Conservation (phyloP, 768 basidiomycete genomes). For the Lentinula edodes region DNA sequence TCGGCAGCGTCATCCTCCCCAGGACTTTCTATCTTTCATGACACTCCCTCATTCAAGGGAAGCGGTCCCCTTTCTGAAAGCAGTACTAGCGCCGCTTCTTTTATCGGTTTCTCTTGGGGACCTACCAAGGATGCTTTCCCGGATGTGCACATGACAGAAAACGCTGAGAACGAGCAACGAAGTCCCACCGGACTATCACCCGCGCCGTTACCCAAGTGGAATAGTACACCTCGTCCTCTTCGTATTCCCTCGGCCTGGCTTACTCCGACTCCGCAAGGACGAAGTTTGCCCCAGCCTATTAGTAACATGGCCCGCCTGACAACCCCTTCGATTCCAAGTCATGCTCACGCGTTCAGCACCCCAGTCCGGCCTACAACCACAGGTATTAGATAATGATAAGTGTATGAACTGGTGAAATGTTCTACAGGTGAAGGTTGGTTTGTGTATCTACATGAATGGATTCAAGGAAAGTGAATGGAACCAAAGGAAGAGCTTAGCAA, state of each 20-base stretch:
- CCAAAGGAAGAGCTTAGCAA: no score
- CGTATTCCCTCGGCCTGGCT: constrained; percentile 19
- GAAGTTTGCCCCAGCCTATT: constrained; percentile 12
- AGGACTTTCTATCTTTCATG: constrained; percentile 39
- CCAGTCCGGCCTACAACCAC: constrained; percentile 43
- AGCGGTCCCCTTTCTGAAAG: constrained; percentile 17
- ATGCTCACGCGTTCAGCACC: constrained; percentile 29
- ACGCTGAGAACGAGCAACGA: constrained; percentile 7
- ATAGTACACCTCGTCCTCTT: constrained; percentile 22
- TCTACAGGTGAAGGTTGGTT: no score
- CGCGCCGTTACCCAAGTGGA: constrained; percentile 6
- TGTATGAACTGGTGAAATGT: no score
- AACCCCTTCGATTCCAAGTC: constrained; percentile 29
- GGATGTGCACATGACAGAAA: background rate
- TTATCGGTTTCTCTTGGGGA: constrained; percentile 90
- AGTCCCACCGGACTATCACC: background rate
- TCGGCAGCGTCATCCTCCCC: constrained; percentile 43
- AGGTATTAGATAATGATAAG: no score
- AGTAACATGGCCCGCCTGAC: constrained; percentile 3
- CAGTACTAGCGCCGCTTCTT: constrained; percentile 24
- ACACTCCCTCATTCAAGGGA: constrained; percentile 31
- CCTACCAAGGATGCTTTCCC: constrained; percentile 60
- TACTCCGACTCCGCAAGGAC: constrained; percentile 17
- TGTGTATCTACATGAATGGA: no score
- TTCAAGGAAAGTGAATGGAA: no score